Evolutionary conservation across 148 eudicot genomes (phyloP).

Genomic region (Beta vulgaris): DNA sequence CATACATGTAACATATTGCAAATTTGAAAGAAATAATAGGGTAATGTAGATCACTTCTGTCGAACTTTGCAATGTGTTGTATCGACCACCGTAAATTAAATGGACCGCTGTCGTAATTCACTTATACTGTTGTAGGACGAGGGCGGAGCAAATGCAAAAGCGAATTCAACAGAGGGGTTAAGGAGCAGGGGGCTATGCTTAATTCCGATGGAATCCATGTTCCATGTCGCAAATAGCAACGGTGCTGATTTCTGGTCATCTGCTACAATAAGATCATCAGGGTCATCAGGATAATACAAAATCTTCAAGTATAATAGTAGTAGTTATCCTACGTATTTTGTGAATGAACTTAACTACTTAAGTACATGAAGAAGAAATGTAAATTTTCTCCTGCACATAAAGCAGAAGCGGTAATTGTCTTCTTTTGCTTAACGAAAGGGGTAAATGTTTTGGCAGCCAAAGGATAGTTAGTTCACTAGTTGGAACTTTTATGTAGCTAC

Average conservation of each 20-base stretch:
- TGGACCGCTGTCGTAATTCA: neutral
- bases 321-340: neutral
- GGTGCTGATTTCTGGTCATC: constrained; percentile 46
- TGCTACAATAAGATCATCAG: constrained; percentile 6
- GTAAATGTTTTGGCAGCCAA: neutral
- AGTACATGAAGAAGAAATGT: constrained; percentile 21
- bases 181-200: constrained; percentile 37
- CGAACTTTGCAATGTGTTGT: too few relatives aligned
- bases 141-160: neutral
- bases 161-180: constrained; percentile 18
- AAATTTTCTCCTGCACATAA: constrained; percentile 18
- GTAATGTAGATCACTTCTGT: too few relatives aligned
- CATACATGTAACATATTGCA: too few relatives aligned
- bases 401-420: neutral
- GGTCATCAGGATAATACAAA: neutral
- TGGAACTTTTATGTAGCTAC: neutral
- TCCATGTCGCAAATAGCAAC: constrained; percentile 20
- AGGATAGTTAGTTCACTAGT: neutral
- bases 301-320: neutral
- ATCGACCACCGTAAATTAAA: too few relatives aligned
- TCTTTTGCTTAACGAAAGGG: neutral
- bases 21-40: too few relatives aligned
- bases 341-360: constrained; percentile 1
- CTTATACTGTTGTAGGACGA: constrained; percentile 18
- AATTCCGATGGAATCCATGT: constrained; percentile 29